Evolutionary conservation across 2,329 filamentous ascomycete species (phyloP).

Genomic region (Microdochium nivale): DNA sequence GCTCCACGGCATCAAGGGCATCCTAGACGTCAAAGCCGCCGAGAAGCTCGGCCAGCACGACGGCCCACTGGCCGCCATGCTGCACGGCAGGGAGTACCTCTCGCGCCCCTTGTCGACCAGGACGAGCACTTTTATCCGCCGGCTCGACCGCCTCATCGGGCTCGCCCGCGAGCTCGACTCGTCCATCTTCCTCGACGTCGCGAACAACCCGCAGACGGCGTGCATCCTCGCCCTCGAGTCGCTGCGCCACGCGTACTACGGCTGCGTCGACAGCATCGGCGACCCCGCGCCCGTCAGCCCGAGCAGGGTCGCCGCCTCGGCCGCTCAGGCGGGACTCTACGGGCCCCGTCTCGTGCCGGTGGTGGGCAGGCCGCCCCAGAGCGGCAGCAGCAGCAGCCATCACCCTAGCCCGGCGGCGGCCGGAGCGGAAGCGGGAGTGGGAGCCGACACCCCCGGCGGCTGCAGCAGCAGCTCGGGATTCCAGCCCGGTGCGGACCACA

Average conservation of each 20-base stretch:
- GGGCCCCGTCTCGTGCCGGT: no score
- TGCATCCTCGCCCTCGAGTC: slow-evolving; percentile 9
- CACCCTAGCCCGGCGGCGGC: no score
- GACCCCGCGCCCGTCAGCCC: no score
- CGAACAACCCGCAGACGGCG: slow-evolving; percentile 3
- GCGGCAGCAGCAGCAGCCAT: no score
- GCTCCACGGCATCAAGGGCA: slow-evolving; percentile 10
- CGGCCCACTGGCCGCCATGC: background rate
- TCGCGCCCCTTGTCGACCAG: background rate
- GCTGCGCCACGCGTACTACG: slow-evolving; percentile 2
- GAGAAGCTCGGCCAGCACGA: slow-evolving; percentile 1
- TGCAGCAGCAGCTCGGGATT: no score
- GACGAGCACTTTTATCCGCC: slow-evolving; percentile 1
- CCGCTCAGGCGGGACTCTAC: no score
- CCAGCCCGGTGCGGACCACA: background rate
- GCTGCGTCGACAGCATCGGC: background rate
- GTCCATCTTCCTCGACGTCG: background rate
- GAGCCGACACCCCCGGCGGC: no score
- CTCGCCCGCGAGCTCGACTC: slow-evolving; percentile 5
- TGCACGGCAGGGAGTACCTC: background rate
- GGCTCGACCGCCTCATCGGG: slow-evolving; percentile 5
- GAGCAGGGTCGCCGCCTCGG: no score
- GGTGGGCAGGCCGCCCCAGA: no score
- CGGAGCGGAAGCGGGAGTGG: no score
- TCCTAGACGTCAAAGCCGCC: slow-evolving; percentile 5